phyloP scores from a whole-genome alignment of 345 rosid genomes.

The Eucalyptus curtisii region DNA sequence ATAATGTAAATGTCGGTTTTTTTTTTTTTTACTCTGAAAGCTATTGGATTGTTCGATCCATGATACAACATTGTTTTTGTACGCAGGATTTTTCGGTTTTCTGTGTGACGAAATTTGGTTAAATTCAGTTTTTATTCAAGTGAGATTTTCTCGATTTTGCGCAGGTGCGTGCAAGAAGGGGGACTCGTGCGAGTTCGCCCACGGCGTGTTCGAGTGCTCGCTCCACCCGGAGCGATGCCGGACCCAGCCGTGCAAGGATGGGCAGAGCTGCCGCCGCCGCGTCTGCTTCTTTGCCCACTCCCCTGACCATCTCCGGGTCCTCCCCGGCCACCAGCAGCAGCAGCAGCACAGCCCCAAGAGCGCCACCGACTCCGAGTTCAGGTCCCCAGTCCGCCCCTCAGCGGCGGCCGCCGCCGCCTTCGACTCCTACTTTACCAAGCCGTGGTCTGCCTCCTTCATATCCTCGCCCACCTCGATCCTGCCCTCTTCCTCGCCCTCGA shows the following conservation, averaged over 20 bases:
- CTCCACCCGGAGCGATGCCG: slow-evolving; percentile 75
- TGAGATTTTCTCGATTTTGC: slow-evolving; percentile 14
- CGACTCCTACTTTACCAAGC: slow-evolving; percentile 9
- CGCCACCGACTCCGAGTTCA: slow-evolving; percentile 20
- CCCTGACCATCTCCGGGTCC: slow-evolving; percentile 59
- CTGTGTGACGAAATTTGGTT: neutral
- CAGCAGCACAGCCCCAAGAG: slow-evolving; percentile 1
- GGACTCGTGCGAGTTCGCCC: slow-evolving; percentile 2
- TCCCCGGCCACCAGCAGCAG: neutral
- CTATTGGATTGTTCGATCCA: too few species aligned
- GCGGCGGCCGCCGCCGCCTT: neutral
- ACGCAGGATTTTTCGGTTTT: neutral
- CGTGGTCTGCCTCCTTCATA: slow-evolving; percentile 21
- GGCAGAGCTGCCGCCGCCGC: slow-evolving; percentile 43
- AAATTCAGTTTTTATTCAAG: neutral
- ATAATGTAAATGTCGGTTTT: too few species aligned
- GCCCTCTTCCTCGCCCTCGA: slow-evolving; percentile 16
- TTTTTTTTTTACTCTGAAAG: too few species aligned
- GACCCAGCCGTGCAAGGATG: slow-evolving; percentile 77
- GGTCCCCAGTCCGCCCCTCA: slow-evolving; percentile 9
- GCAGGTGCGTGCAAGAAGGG: slow-evolving; percentile 6
- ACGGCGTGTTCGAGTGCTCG: slow-evolving; percentile 86
- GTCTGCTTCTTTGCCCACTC: slow-evolving; percentile 88
- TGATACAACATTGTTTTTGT: too few species aligned
- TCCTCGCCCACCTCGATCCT: slow-evolving; percentile 30